These are phyloP conservation scores for Panicum virgatum DNA, from an alignment of 202 grass and related monocot species.

Conservation along the genomic window DNA sequence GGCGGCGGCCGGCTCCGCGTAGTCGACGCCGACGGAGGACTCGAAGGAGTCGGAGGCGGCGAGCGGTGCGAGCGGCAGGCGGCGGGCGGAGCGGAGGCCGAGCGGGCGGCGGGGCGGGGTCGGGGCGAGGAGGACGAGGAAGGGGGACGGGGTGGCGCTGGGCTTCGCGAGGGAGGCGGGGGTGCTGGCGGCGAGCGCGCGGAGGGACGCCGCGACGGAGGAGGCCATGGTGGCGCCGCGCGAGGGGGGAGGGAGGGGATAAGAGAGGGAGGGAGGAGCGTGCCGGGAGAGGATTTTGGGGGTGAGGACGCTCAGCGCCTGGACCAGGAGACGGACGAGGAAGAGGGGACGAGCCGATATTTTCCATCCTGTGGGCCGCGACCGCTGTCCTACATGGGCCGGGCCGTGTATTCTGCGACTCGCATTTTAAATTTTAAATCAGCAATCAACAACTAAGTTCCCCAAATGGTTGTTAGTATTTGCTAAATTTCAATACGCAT, in stretches of 20 bases:
- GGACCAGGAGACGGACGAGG: not conserved
- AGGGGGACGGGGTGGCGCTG: not conserved
- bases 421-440: no score
- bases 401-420: not conserved
- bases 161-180: conserved; percentile 31
- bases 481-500: no score
- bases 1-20: conserved; percentile 17
- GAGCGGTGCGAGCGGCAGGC: conserved; percentile 50
- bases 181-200: conserved; percentile 19
- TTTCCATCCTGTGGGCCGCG: not conserved
- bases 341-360: not conserved
- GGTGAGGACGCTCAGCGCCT: not conserved
- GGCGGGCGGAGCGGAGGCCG: conserved; percentile 42
- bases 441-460: no score
- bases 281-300: conserved; percentile 4
- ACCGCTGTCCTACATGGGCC: not conserved
- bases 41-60: conserved; percentile 47
- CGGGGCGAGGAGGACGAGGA: conserved; percentile 44
- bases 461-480: no score
- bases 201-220: conserved; percentile 43
- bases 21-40: conserved; percentile 40
- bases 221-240: conserved; percentile 43
- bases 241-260: conserved; percentile 9
- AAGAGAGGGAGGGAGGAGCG: not conserved
- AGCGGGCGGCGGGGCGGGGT: not conserved